Percentiles rank a stretch among this genome's conserved stretches.
These are phyloP conservation scores for Lactarius hengduanensis DNA, from an alignment of 768 basidiomycete species.

Conservation along the genomic window DNA sequence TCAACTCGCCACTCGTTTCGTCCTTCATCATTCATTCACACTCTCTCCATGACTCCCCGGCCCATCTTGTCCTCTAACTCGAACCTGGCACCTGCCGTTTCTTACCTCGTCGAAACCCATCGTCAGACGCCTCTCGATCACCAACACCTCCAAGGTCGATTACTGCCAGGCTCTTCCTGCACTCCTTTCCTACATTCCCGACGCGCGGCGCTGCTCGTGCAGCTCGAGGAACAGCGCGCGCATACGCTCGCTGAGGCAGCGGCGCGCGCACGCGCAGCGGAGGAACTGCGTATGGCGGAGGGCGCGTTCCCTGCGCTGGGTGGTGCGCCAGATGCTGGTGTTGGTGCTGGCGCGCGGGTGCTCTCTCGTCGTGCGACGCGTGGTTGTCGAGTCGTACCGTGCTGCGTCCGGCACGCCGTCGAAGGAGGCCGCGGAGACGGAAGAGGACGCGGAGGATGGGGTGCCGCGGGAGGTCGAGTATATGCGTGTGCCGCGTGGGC, in stretches of 20 bases:
- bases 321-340: background rate
- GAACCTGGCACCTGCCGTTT: too few relatives aligned
- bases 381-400: conserved; percentile 17
- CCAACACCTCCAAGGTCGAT: too few relatives aligned
- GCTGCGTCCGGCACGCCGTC: too few relatives aligned
- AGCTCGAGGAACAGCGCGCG: conserved; percentile 11
- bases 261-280: conserved; percentile 9
- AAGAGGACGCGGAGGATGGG: background rate
- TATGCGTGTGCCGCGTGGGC: conserved; percentile 20
- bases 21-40: too few relatives aligned
- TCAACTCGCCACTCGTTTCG: too few relatives aligned
- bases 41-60: too few relatives aligned
- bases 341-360: conserved; percentile 6
- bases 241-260: conserved; percentile 8
- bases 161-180: too few relatives aligned
- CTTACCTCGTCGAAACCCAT: too few relatives aligned
- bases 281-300: conserved; percentile 10
- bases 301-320: conserved; percentile 26
- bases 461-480: conserved; percentile 12
- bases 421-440: background rate
- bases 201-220: conserved; percentile 16
- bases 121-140: too few relatives aligned
- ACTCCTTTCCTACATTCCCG: too few relatives aligned
- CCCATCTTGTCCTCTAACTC: too few relatives aligned
- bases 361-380: conserved; percentile 11